Evolutionary conservation across 2,329 filamentous ascomycete species (phyloP).

Genomic region (Ceratocystis lukuohia): DNA sequence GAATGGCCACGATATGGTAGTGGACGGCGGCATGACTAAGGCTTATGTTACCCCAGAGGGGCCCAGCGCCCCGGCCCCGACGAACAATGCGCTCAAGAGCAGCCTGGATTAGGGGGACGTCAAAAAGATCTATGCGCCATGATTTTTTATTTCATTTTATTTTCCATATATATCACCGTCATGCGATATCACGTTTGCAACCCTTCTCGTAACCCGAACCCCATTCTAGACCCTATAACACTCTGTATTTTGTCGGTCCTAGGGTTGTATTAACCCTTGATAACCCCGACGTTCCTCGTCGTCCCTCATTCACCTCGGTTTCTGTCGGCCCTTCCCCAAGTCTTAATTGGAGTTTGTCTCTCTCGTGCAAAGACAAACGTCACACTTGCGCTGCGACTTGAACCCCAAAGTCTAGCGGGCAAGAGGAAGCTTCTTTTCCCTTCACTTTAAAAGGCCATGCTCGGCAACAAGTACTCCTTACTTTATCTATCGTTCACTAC

Average conservation of each 20-base stretch:
- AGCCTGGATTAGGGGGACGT: not conserved
- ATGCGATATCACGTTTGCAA: too few relatives aligned
- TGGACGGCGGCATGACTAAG: conserved; percentile 59
- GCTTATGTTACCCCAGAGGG: conserved; percentile 27
- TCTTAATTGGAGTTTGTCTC: not conserved
- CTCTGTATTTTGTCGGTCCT: not conserved
- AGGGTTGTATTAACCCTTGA: not conserved
- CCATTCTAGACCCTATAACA: too few relatives aligned
- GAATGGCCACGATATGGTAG: conserved; percentile 57
- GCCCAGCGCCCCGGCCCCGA: conserved; percentile 33
- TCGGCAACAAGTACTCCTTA: not conserved
- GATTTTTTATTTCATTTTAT: too few relatives aligned
- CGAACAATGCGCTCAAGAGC: conserved; percentile 45
- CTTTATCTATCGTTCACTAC: not conserved
- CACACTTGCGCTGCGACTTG: not conserved
- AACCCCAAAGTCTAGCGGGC: not conserved
- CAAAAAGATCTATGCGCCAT: too few relatives aligned
- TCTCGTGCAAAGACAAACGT: not conserved
- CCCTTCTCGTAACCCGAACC: too few relatives aligned
- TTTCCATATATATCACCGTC: too few relatives aligned
- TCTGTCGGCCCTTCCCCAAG: not conserved
- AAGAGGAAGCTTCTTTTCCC: not conserved
- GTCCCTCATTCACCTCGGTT: not conserved
- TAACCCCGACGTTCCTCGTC: not conserved
- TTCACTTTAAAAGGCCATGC: not conserved